phyloP scores from a whole-genome alignment of 257 asterid genomes.

The Jaltomata sinuosa region DNA sequence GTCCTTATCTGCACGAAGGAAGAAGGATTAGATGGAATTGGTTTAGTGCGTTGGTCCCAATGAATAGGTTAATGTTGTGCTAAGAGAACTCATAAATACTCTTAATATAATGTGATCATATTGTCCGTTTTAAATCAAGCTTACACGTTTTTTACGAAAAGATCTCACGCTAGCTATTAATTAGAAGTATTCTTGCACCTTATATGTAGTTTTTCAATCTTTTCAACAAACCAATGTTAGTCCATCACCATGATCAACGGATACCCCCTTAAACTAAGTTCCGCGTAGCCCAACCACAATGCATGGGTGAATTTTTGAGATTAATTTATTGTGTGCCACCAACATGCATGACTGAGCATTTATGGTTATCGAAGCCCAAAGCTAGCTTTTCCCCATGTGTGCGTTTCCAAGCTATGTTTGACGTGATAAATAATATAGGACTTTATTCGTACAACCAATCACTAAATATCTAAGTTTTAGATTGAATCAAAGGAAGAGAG shows the following conservation, averaged over 20 bases:
- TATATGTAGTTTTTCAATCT: neutral
- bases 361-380: too few relatives aligned
- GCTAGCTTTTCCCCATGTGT: too few relatives aligned
- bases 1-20: neutral
- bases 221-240: neutral
- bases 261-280: too few relatives aligned
- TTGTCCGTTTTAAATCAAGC: neutral
- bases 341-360: neutral
- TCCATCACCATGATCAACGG: too few relatives aligned
- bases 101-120: neutral
- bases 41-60: neutral
- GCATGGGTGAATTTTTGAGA: neutral
- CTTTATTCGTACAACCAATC: neutral
- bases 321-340: neutral
- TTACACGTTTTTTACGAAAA: neutral
- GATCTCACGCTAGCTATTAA: neutral
- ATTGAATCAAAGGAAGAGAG: neutral
- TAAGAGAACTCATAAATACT: neutral
- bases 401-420: neutral
- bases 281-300: neutral
- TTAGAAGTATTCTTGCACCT: fast-evolving
- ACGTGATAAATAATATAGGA: neutral
- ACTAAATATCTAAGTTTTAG: neutral
- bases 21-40: neutral
- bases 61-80: neutral